Evolutionary conservation across 495 filamentous ascomycete species (phyloP), one percentile per base, ranked within the genome.

Genomic region (Tuber indicum): DNA sequence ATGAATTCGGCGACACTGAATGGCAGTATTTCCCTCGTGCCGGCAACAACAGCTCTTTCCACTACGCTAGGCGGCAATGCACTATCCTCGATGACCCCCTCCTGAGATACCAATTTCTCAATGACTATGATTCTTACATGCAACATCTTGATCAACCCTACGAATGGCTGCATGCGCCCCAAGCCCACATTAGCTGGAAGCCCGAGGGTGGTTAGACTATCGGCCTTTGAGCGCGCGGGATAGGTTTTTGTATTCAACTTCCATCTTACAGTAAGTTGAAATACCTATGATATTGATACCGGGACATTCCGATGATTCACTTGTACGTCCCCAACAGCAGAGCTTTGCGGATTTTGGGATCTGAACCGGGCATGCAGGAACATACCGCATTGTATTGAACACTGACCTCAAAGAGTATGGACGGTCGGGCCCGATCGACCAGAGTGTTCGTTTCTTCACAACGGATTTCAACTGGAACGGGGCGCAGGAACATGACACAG

Each of bases 1-100:
- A 99, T 85, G 96, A 99, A 84, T 99, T 99, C 84, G 96, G 96
- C 1, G 96, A 99, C 84, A 96, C 96, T 0, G 96, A 99, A 86
- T 99, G 96, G 96, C 93, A 98, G 75, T 96, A 99, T 84, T 99
- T 99, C 86, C 96, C 96, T 17, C 92, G 96, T 45, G 94, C 89
- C 77, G 96, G 96, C 70, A 99, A 99, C 87, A 86, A 91, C 82
- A 98, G 98, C 85, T 94, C 92, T 78, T 99, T 93, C 90, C 96
- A 94, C 91, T 99, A 98, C 84, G 96, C 96, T 3, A 91, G 96
- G 3, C 92, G 96, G 71, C 96, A 97, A 85, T 91, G 97, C 77
- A 98, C 98, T 84, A 89, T 99, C 8, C 91, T 93, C 0, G 93
- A 97, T 74, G 96, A 99, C 85, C 75, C 85, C 12, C 88, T 96